Evolutionary conservation across 2,329 filamentous ascomycete genomes (phyloP).

Genomic region (Westerdykella sp.): DNA sequence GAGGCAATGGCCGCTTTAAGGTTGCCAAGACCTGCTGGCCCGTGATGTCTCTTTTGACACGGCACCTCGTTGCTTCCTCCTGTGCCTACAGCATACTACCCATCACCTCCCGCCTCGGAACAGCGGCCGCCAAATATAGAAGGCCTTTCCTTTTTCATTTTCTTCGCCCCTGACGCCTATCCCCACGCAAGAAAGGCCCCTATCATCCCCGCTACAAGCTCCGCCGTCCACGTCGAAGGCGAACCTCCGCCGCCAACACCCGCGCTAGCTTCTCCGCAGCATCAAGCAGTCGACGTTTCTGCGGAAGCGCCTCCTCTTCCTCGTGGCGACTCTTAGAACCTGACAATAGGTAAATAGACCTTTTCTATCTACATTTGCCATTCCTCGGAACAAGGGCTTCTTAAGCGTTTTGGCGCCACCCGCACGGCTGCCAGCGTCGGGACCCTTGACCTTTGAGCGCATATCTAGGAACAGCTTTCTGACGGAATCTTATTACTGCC

Average conservation of each 20-base stretch:
- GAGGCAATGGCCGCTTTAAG: neutral
- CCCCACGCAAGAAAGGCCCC: conserved; percentile 8
- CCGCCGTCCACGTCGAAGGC: conserved; percentile 14
- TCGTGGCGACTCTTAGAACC: conserved; percentile 36
- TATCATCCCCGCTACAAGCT: neutral
- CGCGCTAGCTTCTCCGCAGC: conserved; percentile 23
- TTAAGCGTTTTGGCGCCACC: conserved; percentile 14
- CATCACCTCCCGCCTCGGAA: conserved; percentile 27
- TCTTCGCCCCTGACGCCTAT: conserved; percentile 18
- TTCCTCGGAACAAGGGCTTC: conserved; percentile 11
- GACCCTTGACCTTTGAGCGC: conserved; percentile 4
- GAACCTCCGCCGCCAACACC: conserved; percentile 27
- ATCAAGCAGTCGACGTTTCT: conserved; percentile 30
- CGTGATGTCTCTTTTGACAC: conserved; percentile 1
- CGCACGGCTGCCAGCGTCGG: conserved; percentile 7
- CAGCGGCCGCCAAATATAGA: conserved; percentile 13
- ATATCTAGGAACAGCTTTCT: conserved; percentile 28
- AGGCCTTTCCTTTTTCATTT: conserved; percentile 13
- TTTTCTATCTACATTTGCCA: conserved; percentile 20
- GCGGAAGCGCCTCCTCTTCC: conserved; percentile 36
- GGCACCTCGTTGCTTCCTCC: neutral
- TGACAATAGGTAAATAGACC: conserved; percentile 37
- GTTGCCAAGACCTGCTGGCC: neutral
- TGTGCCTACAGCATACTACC: conserved; percentile 8
- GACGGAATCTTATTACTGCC: conserved; percentile 25